Conservation (phyloP, 352 stramenopile species). For the Globisporangium splendens region DNA sequence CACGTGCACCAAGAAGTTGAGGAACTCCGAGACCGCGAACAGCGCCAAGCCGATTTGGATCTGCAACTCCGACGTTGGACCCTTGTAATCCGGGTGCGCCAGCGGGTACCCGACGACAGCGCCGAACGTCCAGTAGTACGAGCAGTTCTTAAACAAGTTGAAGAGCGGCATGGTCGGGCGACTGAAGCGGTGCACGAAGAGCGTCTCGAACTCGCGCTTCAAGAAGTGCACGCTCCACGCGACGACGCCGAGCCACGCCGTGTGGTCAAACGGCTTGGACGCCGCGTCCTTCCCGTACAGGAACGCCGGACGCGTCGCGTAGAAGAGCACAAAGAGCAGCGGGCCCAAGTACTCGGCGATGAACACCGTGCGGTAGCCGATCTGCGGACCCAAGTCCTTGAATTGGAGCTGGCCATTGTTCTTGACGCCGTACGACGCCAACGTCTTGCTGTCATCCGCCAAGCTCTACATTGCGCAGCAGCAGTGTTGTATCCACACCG, state of each 20-base stretch:
- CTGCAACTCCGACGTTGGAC: constrained; percentile 45
- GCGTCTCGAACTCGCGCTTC: constrained; percentile 16
- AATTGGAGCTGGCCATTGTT: constrained; percentile 51
- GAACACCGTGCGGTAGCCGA: constrained; percentile 88
- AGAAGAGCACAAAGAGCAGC: constrained; percentile 80
- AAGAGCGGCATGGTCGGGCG: constrained; percentile 1
- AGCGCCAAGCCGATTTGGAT: constrained; percentile 52
- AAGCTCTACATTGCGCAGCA: constrained; percentile 17
- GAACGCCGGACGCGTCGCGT: constrained; percentile 60
- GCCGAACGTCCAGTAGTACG: constrained; percentile 88
- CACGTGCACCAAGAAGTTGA: constrained; percentile 85
- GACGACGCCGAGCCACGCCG: constrained; percentile 50
- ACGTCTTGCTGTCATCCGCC: constrained; percentile 52
- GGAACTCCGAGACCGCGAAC: constrained; percentile 69
- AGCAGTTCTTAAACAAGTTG: constrained; percentile 91
- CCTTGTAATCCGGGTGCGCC: constrained; percentile 68
- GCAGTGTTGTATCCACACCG: constrained; percentile 11
- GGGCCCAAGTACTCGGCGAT: constrained; percentile 84
- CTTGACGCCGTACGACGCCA: constrained; percentile 56
- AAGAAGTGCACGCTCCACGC: constrained; percentile 82
- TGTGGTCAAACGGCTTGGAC: constrained; percentile 32
- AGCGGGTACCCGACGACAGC: constrained; percentile 80
- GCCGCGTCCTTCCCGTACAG: constrained; percentile 60
- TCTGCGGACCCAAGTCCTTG: constrained; percentile 83
- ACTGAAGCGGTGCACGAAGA: constrained; percentile 38